These are phyloP conservation scores for Ceratocystis smalleyi DNA, from an alignment of 2,329 filamentous ascomycete species.

Conservation along the genomic window DNA sequence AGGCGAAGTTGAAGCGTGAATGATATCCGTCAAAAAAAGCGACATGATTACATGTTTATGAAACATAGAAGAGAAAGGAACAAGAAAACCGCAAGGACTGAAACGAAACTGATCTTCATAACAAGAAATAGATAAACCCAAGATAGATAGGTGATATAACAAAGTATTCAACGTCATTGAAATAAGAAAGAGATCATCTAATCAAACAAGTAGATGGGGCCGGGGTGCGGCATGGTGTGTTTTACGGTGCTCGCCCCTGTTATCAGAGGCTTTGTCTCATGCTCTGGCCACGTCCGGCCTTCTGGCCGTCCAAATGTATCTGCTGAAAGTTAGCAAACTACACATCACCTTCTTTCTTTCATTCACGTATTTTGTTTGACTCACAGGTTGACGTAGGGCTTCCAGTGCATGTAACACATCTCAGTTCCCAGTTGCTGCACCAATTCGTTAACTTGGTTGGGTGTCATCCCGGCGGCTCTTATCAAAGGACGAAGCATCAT, in stretches of 20 bases:
- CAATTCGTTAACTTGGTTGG: slow-evolving; percentile 48
- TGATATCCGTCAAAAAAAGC: not conserved
- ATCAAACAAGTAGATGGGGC: not conserved
- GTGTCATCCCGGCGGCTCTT: slow-evolving; percentile 28
- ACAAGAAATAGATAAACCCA: not conserved
- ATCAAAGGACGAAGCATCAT: slow-evolving; percentile 60
- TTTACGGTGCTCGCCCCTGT: not conserved
- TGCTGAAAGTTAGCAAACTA: slow-evolving; percentile 16
- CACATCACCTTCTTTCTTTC: slow-evolving; percentile 10
- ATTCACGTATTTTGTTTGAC: slow-evolving; percentile 24
- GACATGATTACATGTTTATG: not conserved
- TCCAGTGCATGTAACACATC: slow-evolving; percentile 50
- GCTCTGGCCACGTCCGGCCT: slow-evolving; percentile 18
- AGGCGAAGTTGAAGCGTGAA: not conserved
- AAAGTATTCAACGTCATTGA: not conserved
- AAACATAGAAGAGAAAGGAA: not conserved
- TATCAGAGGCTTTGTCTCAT: not conserved
- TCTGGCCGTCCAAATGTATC: slow-evolving; percentile 25
- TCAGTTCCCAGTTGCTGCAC: slow-evolving; percentile 49
- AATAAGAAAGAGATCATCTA: not conserved
- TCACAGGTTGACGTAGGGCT: slow-evolving; percentile 64
- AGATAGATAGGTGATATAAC: not conserved
- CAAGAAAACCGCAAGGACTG: not conserved
- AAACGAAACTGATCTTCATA: not conserved
- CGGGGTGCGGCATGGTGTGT: not conserved